Percentiles rank a stretch among this genome's conserved stretches.
Evolutionary conservation across 352 stramenopile species (phyloP).

Genomic region (Plasmopara halstedii): DNA sequence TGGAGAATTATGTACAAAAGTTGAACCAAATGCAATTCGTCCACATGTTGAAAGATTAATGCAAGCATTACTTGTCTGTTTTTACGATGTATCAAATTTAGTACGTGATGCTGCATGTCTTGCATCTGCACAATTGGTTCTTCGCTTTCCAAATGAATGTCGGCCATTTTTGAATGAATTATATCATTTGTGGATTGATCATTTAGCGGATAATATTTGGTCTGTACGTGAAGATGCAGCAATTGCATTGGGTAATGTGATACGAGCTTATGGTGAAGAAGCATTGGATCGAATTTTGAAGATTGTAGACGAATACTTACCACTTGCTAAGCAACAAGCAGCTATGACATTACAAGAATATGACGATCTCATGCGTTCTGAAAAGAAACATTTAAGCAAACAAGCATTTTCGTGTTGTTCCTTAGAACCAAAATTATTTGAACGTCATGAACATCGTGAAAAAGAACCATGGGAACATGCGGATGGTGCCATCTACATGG

Average conservation of each 20-base stretch:
- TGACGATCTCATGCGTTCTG: slow-evolving; percentile 87
- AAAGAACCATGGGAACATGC: slow-evolving; percentile 93
- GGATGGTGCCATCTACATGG: slow-evolving; percentile 94
- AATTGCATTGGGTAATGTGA: slow-evolving; percentile 90
- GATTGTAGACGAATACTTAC: slow-evolving; percentile 61
- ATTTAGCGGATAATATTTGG: slow-evolving; percentile 96
- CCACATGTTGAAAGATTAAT: slow-evolving; percentile 64
- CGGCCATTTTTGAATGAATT: slow-evolving; percentile 82
- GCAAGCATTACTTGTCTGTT: slow-evolving; percentile 89
- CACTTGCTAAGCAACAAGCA: slow-evolving; percentile 86
- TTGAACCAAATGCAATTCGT: slow-evolving; percentile 60
- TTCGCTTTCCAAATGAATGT: slow-evolving; percentile 85
- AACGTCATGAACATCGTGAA: slow-evolving; percentile 76
- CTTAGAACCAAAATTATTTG: slow-evolving; percentile 90
- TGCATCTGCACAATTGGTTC: slow-evolving; percentile 69
- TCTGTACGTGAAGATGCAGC: slow-evolving; percentile 94
- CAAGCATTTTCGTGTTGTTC: slow-evolving; percentile 94
- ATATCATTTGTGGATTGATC: slow-evolving; percentile 88
- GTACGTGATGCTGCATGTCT: slow-evolving; percentile 95
- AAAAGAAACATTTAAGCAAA: slow-evolving; percentile 88
- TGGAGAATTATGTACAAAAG: slow-evolving; percentile 90
- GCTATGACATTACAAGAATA: slow-evolving; percentile 90
- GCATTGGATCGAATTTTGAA: slow-evolving; percentile 67
- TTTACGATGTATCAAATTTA: slow-evolving; percentile 94
- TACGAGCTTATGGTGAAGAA: slow-evolving; percentile 87